Evolutionary conservation across 2,329 filamentous ascomycete genomes (phyloP), one percentile per base, ranked within the genome.

Genomic region (Stenocarpella maydis): DNA sequence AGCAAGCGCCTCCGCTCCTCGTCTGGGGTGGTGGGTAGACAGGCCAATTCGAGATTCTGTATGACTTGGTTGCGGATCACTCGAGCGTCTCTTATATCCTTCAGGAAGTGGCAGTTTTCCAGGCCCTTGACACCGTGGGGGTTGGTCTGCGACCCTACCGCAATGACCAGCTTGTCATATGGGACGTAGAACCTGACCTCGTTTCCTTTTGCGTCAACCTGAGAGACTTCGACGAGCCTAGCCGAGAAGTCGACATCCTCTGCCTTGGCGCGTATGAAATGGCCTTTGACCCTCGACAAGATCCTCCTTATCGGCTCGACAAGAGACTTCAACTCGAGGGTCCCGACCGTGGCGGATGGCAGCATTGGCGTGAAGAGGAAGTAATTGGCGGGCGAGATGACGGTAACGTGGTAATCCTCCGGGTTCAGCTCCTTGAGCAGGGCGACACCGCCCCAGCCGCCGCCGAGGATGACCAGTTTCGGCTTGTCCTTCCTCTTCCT

Each of bases 351-450:
- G 9, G 96, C 97, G 41, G 94, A 97, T 1, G 96, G 96, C 52
- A 99, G 85, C 95, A 99, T 98, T 0, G 96, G 96, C 2, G 96
- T 99, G 80, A 99, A 99, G 39, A 99, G 83, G 82, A 99, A 99
- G 82, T 98, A 97, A 76, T 98, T 98, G 43, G 92, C 92, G 0
- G 96, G 95, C 15, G 94, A 97, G 52, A 99, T 91, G 47, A 99
- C 92, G 5, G 95, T 98, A 74, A 99, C 91, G 80, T 99, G 95
- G 78, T 98, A 99, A 75, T 98, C 93, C 15, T 95, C 93, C 0
- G 94, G 91, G 72, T 95, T 92, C 72, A 99, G 82, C 72, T 93
- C 91, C 82, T 99, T 99, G 74, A 99, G 82, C 70, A 99, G 83
- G 5, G 95, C 93, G 71, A 99, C 92, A 75, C 94, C 94, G 66